Conservation (phyloP, 192 early-diverging fungal species). For the Coemansia aciculifera region DNA sequence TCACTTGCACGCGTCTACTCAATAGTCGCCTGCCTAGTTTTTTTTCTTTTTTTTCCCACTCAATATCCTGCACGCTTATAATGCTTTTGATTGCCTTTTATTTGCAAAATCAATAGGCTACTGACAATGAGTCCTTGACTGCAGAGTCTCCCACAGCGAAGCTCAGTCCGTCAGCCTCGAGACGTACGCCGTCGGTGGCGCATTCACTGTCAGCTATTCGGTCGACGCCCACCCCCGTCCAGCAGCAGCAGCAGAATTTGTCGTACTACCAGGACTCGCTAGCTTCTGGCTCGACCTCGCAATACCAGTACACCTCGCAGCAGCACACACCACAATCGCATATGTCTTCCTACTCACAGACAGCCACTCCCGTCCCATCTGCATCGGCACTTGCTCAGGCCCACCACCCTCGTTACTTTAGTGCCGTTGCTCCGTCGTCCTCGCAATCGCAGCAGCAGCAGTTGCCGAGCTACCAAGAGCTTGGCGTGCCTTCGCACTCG, state of each 20-base stretch:
- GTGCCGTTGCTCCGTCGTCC: neutral
- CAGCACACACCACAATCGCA: constrained; percentile 21
- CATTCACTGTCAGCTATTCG: constrained; percentile 42
- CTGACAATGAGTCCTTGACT: constrained; percentile 36
- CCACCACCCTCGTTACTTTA: constrained; percentile 16
- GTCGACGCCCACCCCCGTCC: constrained; percentile 25
- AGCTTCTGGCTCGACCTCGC: constrained; percentile 2
- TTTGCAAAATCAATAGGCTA: constrained; percentile 31
- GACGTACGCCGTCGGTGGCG: constrained; percentile 30
- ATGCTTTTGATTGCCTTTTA: neutral
- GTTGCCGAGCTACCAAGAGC: constrained; percentile 24
- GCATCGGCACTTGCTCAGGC: constrained; percentile 12
- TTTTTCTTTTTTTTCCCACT: neutral
- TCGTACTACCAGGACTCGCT: constrained; percentile 24
- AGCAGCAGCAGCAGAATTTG: constrained; percentile 18
- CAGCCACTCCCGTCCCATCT: constrained; percentile 13
- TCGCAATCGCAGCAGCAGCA: constrained; percentile 16
- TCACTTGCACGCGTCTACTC: neutral
- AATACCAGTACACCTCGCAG: constrained; percentile 19
- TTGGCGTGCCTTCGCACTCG: constrained; percentile 23
- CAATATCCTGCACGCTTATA: neutral
- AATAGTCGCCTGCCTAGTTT: neutral
- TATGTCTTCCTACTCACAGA: constrained; percentile 18
- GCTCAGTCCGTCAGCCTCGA: constrained; percentile 21
- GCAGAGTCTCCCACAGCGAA: constrained; percentile 30